Base-by-base conservation (phyloP, 495 filamentous ascomycete species). In the Talaromyces proteolyticus region DNA sequence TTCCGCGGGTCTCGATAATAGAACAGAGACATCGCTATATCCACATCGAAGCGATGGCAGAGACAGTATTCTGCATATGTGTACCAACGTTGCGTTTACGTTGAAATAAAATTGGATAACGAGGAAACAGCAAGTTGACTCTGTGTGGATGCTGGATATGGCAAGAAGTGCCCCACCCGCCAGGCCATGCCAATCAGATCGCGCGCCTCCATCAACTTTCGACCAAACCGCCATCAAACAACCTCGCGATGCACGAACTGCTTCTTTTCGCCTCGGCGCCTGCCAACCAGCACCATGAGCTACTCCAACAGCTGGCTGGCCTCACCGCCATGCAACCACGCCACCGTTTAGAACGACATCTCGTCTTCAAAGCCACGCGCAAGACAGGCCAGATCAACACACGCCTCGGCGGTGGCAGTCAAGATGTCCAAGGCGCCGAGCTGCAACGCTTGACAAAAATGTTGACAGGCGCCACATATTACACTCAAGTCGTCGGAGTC, bases 281-380 rank as follows among this genome's bases (percentile, higher is more conserved):
- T 7, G 58, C 53, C 12, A 66, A 71, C 26, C 68, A 75, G 49
- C 72, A 73, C 57, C 63, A 72, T 56, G 82, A 85, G 64, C 72
- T 88, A 40, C 70, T 87, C 44, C 77, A 84, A 47, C 79, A 88
- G 57, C 74, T 89, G 47, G 76, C 83, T 19, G 85, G 83, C 41
- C 62, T 88, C 49, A 78, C 82, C 22, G 80, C 79, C 53, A 84
- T 85, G 79, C 78, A 82, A 51, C 85, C 85, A 20, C 68, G 73
- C 53, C 72, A 69, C 50, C 65, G 78, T 48, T 51, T 79, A 40
- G 78, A 85, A 58, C 79, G 83, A 46, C 80, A 81, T 56, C 65
- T 86, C 54, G 63, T 87, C 51, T 88, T 83, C 73, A 82, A 81
- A 58, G 84, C 85, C 29, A 72, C 66, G 45, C 70, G 77, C 51